A percentile compares a stretch with the other conserved stretches of the same genome.
These are phyloP conservation scores for Colletotrichum limetticola DNA, from an alignment of 2,329 filamentous ascomycete genomes.

Conservation along the genomic window DNA sequence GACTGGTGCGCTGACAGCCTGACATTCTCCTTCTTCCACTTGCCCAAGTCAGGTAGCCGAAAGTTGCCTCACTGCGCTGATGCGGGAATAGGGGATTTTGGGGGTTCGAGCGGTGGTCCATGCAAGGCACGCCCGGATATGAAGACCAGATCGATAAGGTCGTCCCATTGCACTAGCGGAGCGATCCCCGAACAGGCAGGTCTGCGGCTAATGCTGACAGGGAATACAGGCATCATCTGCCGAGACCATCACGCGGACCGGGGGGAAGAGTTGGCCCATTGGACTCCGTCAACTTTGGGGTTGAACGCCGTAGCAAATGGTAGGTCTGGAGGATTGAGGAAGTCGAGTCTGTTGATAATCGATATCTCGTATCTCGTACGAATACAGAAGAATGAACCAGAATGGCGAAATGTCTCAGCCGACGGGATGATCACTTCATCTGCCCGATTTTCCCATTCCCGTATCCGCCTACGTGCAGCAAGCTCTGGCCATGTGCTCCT, in stretches of 20 bases:
- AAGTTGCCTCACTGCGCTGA: background rate
- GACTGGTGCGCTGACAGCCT: background rate
- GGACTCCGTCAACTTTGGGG: too few species aligned
- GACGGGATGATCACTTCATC: background rate
- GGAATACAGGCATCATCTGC: constrained; percentile 19
- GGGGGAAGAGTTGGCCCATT: background rate
- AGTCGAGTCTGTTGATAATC: background rate
- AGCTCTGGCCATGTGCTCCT: background rate
- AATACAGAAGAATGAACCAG: background rate
- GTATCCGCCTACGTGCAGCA: background rate
- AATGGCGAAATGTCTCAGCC: background rate
- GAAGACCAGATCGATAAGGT: constrained; percentile 17
- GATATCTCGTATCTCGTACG: background rate
- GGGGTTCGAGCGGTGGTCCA: background rate
- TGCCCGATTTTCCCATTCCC: background rate
- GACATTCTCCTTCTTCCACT: background rate
- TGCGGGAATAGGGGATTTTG: background rate
- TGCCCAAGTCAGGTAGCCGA: background rate
- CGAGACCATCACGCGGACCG: constrained; percentile 15
- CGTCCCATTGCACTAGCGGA: constrained; percentile 17
- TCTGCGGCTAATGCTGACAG: constrained; percentile 19
- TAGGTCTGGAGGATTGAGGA: background rate
- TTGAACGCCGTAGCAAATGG: background rate
- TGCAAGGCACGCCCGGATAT: constrained; percentile 1
- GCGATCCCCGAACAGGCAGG: constrained; percentile 29